These are phyloP conservation scores for Coniosporium apollinis DNA, from an alignment of 495 filamentous ascomycete species.

Conservation along the genomic window DNA sequence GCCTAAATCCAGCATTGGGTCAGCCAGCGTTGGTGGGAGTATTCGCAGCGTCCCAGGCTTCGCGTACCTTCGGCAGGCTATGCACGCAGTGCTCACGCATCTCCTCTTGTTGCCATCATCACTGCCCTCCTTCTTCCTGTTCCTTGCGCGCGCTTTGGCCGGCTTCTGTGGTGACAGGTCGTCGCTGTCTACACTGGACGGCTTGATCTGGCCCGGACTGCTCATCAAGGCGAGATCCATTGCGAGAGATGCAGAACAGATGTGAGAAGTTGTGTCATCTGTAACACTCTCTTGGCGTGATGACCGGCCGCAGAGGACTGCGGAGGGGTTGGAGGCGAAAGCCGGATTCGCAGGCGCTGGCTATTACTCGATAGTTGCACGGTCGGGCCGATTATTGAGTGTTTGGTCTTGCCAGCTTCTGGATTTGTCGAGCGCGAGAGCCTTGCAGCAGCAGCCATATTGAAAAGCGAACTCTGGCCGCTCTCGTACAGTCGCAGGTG, in stretches of 20 bases:
- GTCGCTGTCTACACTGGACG: background rate
- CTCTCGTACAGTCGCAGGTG: too few species aligned
- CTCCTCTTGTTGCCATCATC: slow-evolving; percentile 46
- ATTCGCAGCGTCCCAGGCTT: background rate
- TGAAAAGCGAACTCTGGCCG: too few species aligned
- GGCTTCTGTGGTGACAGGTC: background rate
- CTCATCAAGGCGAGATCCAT: background rate
- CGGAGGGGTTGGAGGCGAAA: too few species aligned
- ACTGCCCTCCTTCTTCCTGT: slow-evolving; percentile 13
- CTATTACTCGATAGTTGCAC: too few species aligned
- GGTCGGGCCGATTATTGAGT: too few species aligned
- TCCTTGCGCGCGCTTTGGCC: slow-evolving; percentile 9
- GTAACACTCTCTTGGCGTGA: too few species aligned
- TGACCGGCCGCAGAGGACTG: too few species aligned
- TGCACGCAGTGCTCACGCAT: slow-evolving; percentile 86
- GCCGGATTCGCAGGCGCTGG: too few species aligned
- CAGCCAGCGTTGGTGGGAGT: background rate
- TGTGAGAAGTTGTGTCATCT: background rate
- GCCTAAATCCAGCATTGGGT: background rate
- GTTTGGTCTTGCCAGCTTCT: too few species aligned
- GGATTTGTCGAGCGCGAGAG: too few species aligned
- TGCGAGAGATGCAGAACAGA: background rate
- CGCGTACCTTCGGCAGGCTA: slow-evolving; percentile 58
- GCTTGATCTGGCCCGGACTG: background rate
- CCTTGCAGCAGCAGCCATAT: too few species aligned